Evolutionary conservation across 2,329 filamentous ascomycete genomes (phyloP), one percentile per base, ranked within the genome.

Genomic region (Verticillium isaacii): DNA sequence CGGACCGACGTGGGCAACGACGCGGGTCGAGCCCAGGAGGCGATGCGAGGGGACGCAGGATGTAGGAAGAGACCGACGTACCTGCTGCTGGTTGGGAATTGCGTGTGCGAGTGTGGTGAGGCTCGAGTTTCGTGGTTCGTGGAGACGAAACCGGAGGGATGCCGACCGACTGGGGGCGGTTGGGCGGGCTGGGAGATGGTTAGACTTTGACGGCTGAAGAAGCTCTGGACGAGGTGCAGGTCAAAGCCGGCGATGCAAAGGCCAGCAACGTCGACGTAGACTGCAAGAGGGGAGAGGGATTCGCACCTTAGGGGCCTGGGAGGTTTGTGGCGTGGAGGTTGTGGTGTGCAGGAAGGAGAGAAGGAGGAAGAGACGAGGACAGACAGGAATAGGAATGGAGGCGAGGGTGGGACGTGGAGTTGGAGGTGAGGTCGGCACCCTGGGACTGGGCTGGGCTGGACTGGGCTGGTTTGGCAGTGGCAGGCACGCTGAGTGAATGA

Each of bases 341-440:
- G 63, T 61, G 63, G 61, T 62, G 63, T 63, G 57, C 61, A 61
- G 60, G 60, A 50, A 64, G 50, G 58, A 60, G 37, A 45, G 54
- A 57, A 57, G 50, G 52, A 58, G 56, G 52, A 25, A 17, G 17
- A 41, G 39, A n/a, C 29, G 37, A 34, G 36, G 29, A 56, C 59
- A 45, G 61, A 29, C 29, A 32, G 29, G 57, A 45, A 14, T 56
- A 36, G n/a, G 25, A 34, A 57, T 41, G 52, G 54, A 54, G 58
- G 54, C 32, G 34, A 34, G 41, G 32, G 29, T 29, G 39, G 41
- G 59, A 39, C 45, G 34, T n/a, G 29, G 54, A 61, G 37, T 55
- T 39, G 50, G 60, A 15, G 23, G n/a, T 57, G 34, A 52, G 56
- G 54, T 57, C 60, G 60, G 56, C 45, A 23, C 45, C 58, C 55